Evolutionary conservation across 345 rosid species (phyloP), one percentile per base, ranked within the genome.

Genomic region (Microthlaspi erraticum): DNA sequence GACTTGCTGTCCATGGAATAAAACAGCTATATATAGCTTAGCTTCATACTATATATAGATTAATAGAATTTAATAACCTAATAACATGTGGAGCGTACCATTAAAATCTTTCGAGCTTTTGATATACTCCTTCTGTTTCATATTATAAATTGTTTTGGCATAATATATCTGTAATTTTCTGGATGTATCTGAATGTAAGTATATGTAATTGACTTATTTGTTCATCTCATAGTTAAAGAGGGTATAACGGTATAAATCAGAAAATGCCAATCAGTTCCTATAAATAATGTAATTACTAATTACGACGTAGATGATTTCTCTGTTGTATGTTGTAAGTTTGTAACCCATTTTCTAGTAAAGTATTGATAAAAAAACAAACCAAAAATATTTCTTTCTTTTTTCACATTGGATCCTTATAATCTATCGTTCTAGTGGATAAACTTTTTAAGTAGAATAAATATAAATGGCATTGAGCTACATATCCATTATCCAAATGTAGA

Each of bases 401-500:
- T 34, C 33, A 18, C 68, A 34, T 34, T 34, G 33, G 19, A 18
- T 49, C 34, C 44, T 46, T 43, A 43, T 36, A 50, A 20, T 20
- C 19, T 5, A 36, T 50, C 12, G 53, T 54, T 31, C 18, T 53
- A 23, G 17, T 37, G 38, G 19, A 26, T 43, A 19, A 11, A 13
- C 1, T 11, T n/a, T n/a, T 52, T 7, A 9, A 4, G 10, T 23
- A 10, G 7, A 52, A 41, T 3, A 20, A 3, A 18, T 6, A 33
- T 5, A 44, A 45, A 4, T 10, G 42, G 16, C 23, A 33, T 41
- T 39, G 51, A 60, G 16, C 29, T 14, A 59, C 3, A 39, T 49
- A 39, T 51, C 26, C 43, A 19, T 50, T 50, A 60, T 70, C 67
- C 75, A 70, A 14, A 60, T 50, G 42, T 20, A 31, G 43, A 60